phyloP scores from a whole-genome alignment of 805 yeast genomes.

The Yarrowia phangngaensis region DNA sequence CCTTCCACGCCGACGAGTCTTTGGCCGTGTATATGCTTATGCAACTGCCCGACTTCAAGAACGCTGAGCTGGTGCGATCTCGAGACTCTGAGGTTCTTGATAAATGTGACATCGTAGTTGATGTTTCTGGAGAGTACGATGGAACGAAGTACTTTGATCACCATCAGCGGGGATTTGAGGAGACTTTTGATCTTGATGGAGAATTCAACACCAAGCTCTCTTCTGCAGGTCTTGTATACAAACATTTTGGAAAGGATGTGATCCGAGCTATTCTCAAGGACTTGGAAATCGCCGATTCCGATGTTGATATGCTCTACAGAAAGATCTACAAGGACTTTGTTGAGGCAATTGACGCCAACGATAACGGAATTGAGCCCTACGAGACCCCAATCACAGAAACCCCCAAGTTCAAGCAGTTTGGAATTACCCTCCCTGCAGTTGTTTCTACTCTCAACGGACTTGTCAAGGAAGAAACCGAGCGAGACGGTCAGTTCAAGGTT shows the following conservation, averaged over 20 bases:
- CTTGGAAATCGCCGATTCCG: constrained; percentile 38
- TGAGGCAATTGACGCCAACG: constrained; percentile 93
- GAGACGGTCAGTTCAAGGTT: constrained; percentile 51
- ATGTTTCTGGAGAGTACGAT: constrained; percentile 90
- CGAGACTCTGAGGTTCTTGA: constrained; percentile 83
- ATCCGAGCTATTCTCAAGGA: constrained; percentile 47
- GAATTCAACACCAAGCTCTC: constrained; percentile 73
- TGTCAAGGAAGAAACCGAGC: constrained; percentile 72
- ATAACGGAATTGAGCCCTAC: constrained; percentile 82
- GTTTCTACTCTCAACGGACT: constrained; percentile 78
- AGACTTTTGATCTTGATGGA: constrained; percentile 54
- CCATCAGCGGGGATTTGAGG: constrained; percentile 88
- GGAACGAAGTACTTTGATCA: constrained; percentile 86
- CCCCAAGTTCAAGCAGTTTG: constrained; percentile 66
- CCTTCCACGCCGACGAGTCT: constrained; percentile 96
- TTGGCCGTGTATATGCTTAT: constrained; percentile 85
- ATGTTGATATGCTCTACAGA: constrained; percentile 62
- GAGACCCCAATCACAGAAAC: constrained; percentile 46
- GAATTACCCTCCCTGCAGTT: constrained; percentile 71
- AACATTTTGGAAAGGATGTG: constrained; percentile 48
- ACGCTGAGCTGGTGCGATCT: constrained; percentile 72
- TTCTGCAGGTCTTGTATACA: constrained; percentile 90
- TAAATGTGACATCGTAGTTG: constrained; percentile 84
- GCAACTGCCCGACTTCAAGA: constrained; percentile 61
- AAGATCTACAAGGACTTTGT: constrained; percentile 82